A percentile compares a stretch with the other conserved stretches of the same genome.
Evolutionary conservation across 2,329 filamentous ascomycete species (phyloP).

Genomic region (Talaromyces funiculosus): DNA sequence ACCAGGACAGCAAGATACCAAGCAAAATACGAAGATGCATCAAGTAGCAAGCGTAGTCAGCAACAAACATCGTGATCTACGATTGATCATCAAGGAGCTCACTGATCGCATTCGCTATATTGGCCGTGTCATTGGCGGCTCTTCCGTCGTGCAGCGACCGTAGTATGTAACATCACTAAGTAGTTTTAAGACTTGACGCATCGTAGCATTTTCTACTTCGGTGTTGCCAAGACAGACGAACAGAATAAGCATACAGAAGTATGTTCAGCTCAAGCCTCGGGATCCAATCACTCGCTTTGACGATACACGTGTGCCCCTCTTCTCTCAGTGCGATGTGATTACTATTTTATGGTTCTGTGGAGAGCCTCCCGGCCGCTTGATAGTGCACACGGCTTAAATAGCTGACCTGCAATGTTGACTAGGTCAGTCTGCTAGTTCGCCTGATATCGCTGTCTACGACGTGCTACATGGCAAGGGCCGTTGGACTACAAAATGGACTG

Average conservation of each 20-base stretch:
- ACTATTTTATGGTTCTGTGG: neutral
- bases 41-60: neutral
- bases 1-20: neutral
- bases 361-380: neutral
- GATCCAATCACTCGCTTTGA: neutral
- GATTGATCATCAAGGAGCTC: neutral
- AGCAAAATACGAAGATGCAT: neutral
- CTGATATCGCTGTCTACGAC: neutral
- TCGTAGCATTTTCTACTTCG: neutral
- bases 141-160: neutral
- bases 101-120: neutral
- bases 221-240: neutral
- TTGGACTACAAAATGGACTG: constrained; percentile 1
- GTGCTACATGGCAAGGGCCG: neutral
- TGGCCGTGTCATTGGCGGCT: neutral
- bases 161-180: constrained; percentile 4
- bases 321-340: no score
- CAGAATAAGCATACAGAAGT: neutral
- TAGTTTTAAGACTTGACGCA: neutral
- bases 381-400: neutral
- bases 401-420: neutral
- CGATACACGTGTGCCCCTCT: neutral
- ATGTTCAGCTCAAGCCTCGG: neutral
- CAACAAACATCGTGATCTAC: neutral
- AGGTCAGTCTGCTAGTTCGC: neutral